phyloP scores from a whole-genome alignment of 257 asterid species.

The Euphrasia confusa region DNA sequence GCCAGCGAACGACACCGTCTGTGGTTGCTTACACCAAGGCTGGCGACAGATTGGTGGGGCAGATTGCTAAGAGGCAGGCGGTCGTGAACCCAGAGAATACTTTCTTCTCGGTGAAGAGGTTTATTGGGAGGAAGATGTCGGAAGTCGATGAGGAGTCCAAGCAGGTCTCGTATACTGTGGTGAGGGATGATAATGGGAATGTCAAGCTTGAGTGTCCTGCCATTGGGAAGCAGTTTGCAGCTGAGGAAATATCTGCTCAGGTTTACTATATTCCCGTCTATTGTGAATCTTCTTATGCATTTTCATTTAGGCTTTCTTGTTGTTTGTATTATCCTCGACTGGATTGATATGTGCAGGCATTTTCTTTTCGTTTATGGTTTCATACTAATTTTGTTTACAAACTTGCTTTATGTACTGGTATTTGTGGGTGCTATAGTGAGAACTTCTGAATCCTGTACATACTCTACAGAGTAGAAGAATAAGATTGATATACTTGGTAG shows the following conservation, averaged over 20 bases:
- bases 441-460: no score
- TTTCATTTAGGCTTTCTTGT: slow-evolving; percentile 2
- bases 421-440: no score
- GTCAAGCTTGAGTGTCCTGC: slow-evolving; percentile 97
- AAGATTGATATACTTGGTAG: no score
- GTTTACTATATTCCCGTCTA: slow-evolving; percentile 24
- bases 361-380: not conserved
- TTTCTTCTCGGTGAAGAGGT: slow-evolving; percentile 81
- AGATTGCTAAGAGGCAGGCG: slow-evolving; percentile 90
- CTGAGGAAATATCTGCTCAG: slow-evolving; percentile 96
- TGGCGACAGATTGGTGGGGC: slow-evolving; percentile 84
- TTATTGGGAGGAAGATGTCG: slow-evolving; percentile 84
- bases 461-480: no score
- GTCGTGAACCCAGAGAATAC: slow-evolving; percentile 88
- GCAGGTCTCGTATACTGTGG: slow-evolving; percentile 77
- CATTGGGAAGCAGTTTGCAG: slow-evolving; percentile 77
- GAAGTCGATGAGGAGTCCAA: slow-evolving; percentile 91
- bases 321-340: not conserved
- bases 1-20: slow-evolving; percentile 87
- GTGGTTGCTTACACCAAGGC: slow-evolving; percentile 82
- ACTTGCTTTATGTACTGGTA: no score
- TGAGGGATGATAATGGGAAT: slow-evolving; percentile 84
- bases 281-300: not conserved
- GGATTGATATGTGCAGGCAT: no score
- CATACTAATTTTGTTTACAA: not conserved